Conservation (phyloP, 2,329 filamentous ascomycete species). For the Huntiella decipiens region DNA sequence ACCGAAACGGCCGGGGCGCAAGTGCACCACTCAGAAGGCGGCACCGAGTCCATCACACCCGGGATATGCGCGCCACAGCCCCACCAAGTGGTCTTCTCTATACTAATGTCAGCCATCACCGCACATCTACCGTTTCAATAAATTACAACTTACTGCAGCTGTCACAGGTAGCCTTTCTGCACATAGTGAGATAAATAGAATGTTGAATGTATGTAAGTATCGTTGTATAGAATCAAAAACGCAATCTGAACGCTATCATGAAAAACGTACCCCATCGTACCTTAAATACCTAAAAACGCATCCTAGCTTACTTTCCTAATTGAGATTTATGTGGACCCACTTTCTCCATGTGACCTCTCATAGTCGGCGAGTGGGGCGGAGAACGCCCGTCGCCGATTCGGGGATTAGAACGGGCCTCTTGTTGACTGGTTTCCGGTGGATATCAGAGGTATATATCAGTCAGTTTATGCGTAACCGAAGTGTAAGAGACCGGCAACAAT, state of each 20-base stretch:
- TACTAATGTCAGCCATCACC: neutral
- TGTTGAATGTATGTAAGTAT: neutral
- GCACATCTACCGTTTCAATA: slow-evolving; percentile 3
- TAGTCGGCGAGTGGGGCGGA: too few species aligned
- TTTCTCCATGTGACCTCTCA: too few species aligned
- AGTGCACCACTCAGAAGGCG: slow-evolving; percentile 40
- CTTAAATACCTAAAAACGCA: too few species aligned
- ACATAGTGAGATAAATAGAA: slow-evolving; percentile 29
- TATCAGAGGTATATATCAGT: too few species aligned
- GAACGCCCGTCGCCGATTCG: too few species aligned
- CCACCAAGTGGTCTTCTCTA: slow-evolving; percentile 43
- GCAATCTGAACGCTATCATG: too few species aligned
- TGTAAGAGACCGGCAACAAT: neutral
- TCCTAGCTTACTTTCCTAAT: neutral
- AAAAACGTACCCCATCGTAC: too few species aligned
- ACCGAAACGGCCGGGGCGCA: slow-evolving; percentile 45
- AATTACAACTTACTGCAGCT: slow-evolving; percentile 36
- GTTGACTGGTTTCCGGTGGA: too few species aligned
- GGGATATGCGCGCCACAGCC: slow-evolving; percentile 45
- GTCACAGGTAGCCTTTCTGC: slow-evolving; percentile 41
- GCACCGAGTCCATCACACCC: slow-evolving; percentile 40
- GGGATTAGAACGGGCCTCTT: too few species aligned
- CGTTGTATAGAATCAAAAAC: too few species aligned
- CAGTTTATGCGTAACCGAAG: too few species aligned
- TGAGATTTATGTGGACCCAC: too few species aligned